Percentiles rank a stretch among this genome's conserved stretches.
These are phyloP conservation scores for Quercus lobata DNA, from an alignment of 331 rosid species.

Conservation along the genomic window DNA sequence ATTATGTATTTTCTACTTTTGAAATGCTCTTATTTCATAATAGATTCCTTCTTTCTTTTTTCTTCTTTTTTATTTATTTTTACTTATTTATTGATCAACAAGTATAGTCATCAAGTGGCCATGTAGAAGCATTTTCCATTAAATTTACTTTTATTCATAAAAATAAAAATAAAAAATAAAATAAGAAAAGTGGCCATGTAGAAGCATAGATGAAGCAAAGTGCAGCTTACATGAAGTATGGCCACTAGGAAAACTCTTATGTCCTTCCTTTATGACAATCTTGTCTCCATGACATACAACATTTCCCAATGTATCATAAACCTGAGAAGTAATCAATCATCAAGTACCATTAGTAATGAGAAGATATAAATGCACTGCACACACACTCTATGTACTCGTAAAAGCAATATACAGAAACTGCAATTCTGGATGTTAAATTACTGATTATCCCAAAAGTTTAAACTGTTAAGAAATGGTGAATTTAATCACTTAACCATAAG, in stretches of 20 bases:
- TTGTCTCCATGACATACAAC: conserved; percentile 74
- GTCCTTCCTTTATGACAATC: conserved; percentile 70
- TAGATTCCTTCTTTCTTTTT: no score
- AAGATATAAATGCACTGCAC: neutral
- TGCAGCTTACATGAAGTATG: conserved; percentile 72
- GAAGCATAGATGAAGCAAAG: neutral
- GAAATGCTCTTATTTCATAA: no score
- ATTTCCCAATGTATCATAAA: conserved; percentile 65
- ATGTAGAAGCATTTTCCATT: neutral
- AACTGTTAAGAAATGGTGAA: no score
- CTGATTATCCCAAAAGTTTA: no score
- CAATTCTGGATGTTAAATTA: no score
- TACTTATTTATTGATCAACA: no score
- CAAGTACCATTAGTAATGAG: neutral
- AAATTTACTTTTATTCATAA: no score
- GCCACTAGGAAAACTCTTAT: conserved; percentile 95
- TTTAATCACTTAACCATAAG: no score
- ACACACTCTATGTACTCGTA: neutral
- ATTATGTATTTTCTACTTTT: neutral
- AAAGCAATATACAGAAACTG: neutral
- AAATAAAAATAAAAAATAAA: no score
- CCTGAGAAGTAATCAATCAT: conserved; percentile 37
- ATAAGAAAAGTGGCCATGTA: neutral
- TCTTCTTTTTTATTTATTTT: no score
- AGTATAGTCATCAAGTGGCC: no score